These are phyloP conservation scores for Medicago ruthenica DNA, from an alignment of 306 rosid genomes.

Conservation along the genomic window DNA sequence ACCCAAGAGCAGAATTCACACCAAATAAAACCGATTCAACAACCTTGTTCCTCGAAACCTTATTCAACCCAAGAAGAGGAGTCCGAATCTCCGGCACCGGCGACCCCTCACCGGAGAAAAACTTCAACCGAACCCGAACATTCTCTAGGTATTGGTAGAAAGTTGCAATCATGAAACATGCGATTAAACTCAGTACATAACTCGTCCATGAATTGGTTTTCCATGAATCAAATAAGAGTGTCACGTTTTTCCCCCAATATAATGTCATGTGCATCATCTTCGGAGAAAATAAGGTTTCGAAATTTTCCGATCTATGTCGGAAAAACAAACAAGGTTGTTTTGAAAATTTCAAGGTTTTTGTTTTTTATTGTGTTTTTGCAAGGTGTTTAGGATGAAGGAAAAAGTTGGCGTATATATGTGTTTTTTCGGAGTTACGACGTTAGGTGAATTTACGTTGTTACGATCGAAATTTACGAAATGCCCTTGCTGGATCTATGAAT, in stretches of 20 bases:
- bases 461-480: not conserved
- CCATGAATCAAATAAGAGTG: conserved; percentile 48
- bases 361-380: not conserved
- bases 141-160: conserved; percentile 82
- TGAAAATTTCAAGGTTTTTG: not conserved
- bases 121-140: conserved; percentile 65
- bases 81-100: conserved; percentile 48
- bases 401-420: not conserved
- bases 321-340: too few species aligned
- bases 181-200: conserved; percentile 45
- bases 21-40: conserved; percentile 68
- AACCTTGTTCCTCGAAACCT: conserved; percentile 7
- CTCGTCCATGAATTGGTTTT: conserved; percentile 49
- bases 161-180: conserved; percentile 57
- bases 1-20: conserved; percentile 76
- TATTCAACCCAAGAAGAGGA: conserved; percentile 53
- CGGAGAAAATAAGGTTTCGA: not conserved
- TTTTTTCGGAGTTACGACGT: not conserved
- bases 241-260: conserved; percentile 46
- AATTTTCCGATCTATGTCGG: not conserved
- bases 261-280: conserved; percentile 91
- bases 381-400: not conserved
- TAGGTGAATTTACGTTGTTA: not conserved
- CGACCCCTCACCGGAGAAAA: conserved; percentile 33
- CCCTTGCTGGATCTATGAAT: not conserved